These are phyloP conservation scores for Leptographium procerum DNA, from an alignment of 2,329 filamentous ascomycete genomes.

Conservation along the genomic window DNA sequence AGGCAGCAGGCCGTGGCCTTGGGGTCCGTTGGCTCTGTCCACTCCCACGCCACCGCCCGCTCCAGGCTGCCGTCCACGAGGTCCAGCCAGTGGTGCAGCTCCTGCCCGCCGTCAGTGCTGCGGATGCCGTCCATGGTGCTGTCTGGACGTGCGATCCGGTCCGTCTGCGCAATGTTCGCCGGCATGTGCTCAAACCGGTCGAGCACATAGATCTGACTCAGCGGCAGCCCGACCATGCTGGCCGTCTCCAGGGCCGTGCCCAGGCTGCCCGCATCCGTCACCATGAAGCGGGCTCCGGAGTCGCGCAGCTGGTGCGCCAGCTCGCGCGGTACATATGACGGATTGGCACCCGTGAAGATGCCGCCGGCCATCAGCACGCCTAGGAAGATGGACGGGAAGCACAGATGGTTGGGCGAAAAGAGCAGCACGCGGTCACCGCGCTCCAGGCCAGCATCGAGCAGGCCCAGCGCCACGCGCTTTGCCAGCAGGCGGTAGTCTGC, in stretches of 20 bases:
- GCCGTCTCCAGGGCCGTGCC: slow-evolving; percentile 58
- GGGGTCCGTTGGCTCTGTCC: slow-evolving; percentile 44
- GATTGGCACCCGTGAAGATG: slow-evolving; percentile 54
- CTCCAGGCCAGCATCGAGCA: slow-evolving; percentile 51
- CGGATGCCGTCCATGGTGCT: slow-evolving; percentile 8
- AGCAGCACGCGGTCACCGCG: slow-evolving; percentile 61
- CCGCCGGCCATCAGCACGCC: slow-evolving; percentile 69
- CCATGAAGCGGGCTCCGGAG: slow-evolving; percentile 54
- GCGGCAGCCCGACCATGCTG: slow-evolving; percentile 40
- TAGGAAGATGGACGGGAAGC: slow-evolving; percentile 59
- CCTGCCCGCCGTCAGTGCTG: slow-evolving; percentile 8
- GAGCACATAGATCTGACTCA: slow-evolving; percentile 51
- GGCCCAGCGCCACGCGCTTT: slow-evolving; percentile 60
- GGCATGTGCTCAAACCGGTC: slow-evolving; percentile 37
- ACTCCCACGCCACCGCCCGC: slow-evolving; percentile 47
- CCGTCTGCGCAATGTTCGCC: slow-evolving; percentile 10
- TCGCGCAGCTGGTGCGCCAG: slow-evolving; percentile 66
- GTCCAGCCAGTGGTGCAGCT: slow-evolving; percentile 51
- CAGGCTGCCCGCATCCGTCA: slow-evolving; percentile 50
- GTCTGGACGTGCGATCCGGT: slow-evolving; percentile 7
- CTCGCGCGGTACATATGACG: slow-evolving; percentile 49
- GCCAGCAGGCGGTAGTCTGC: slow-evolving; percentile 56
- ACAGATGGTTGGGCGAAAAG: slow-evolving; percentile 63
- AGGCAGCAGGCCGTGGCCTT: slow-evolving; percentile 50
- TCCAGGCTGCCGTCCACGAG: slow-evolving; percentile 37